phyloP scores from a whole-genome alignment of 306 rosid genomes.

The Betula pendula region DNA sequence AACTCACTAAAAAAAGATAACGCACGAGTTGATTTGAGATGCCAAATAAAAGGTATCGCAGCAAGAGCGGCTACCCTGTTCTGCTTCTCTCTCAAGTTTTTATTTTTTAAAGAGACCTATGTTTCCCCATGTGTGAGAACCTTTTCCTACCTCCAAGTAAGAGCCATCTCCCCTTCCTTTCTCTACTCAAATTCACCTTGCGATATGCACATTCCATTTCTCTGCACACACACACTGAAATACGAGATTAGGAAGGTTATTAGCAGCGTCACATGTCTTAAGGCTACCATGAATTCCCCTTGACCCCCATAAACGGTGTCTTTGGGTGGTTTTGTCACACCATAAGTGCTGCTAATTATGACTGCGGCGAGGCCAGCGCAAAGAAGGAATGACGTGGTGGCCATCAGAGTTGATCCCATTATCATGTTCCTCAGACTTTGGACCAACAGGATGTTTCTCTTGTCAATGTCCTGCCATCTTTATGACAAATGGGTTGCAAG shows the following conservation, averaged over 20 bases:
- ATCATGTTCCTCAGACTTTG: constrained; percentile 53
- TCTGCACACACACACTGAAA: no score
- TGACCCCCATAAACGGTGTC: constrained; percentile 54
- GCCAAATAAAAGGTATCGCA: not conserved
- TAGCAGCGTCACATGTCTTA: constrained; percentile 48
- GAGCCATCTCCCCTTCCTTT: no score
- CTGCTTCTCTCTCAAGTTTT: no score
- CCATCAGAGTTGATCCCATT: constrained; percentile 63
- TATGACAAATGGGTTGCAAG: no score
- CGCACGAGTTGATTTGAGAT: not conserved
- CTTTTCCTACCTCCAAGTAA: no score
- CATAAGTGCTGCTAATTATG: constrained; percentile 56
- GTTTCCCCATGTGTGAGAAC: no score
- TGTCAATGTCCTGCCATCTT: constrained; percentile 49
- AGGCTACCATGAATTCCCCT: constrained; percentile 55
- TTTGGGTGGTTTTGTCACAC: constrained; percentile 47
- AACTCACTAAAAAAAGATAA: not conserved
- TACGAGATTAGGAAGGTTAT: constrained; percentile 48
- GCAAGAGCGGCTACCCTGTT: no score
- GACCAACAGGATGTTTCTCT: constrained; percentile 54
- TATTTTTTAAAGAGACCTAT: no score
- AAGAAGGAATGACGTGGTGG: constrained; percentile 52
- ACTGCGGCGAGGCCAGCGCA: constrained; percentile 53
- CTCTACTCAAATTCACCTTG: no score
- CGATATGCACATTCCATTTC: no score